Conservation (phyloP, 2,329 filamentous ascomycete genomes). For the Talaromyces marneffei region DNA sequence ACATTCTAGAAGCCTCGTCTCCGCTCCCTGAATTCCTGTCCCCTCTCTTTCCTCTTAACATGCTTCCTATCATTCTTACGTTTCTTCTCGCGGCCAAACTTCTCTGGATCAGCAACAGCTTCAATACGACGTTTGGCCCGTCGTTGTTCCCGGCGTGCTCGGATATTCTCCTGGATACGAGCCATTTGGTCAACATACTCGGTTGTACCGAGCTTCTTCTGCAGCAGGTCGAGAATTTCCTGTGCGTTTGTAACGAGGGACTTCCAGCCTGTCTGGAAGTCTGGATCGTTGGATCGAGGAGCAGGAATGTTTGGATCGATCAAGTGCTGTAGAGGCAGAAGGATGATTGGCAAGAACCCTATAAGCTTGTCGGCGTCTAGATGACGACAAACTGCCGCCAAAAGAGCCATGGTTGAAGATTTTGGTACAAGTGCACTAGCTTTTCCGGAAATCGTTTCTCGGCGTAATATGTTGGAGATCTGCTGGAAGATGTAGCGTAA, state of each 20-base stretch:
- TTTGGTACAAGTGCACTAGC: slow-evolving; percentile 65
- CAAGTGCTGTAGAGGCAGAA: slow-evolving; percentile 71
- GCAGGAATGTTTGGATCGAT: slow-evolving; percentile 71
- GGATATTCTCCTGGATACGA: slow-evolving; percentile 66
- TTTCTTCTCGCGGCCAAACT: slow-evolving; percentile 69
- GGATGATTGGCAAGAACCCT: slow-evolving; percentile 58
- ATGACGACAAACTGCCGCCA: slow-evolving; percentile 63
- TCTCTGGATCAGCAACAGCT: slow-evolving; percentile 75
- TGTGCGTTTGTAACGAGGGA: slow-evolving; percentile 64
- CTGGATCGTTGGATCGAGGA: slow-evolving; percentile 64
- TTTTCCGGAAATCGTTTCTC: slow-evolving; percentile 60
- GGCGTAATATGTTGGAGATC: slow-evolving; percentile 70
- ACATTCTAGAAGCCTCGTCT: slow-evolving; percentile 61
- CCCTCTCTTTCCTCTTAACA: slow-evolving; percentile 72
- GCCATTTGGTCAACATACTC: slow-evolving; percentile 71
- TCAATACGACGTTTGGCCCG: slow-evolving; percentile 84
- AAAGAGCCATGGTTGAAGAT: slow-evolving; percentile 65
- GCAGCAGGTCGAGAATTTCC: slow-evolving; percentile 73
- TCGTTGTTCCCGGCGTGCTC: slow-evolving; percentile 64
- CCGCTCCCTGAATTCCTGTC: slow-evolving; percentile 63
- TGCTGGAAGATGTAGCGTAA: slow-evolving; percentile 73
- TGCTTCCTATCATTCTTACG: slow-evolving; percentile 81
- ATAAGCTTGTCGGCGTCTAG: slow-evolving; percentile 53
- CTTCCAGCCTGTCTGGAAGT: slow-evolving; percentile 65
- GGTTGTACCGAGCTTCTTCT: slow-evolving; percentile 75